phyloP scores from a whole-genome alignment of 768 basidiomycete genomes.

The Gymnopilus dilepis region DNA sequence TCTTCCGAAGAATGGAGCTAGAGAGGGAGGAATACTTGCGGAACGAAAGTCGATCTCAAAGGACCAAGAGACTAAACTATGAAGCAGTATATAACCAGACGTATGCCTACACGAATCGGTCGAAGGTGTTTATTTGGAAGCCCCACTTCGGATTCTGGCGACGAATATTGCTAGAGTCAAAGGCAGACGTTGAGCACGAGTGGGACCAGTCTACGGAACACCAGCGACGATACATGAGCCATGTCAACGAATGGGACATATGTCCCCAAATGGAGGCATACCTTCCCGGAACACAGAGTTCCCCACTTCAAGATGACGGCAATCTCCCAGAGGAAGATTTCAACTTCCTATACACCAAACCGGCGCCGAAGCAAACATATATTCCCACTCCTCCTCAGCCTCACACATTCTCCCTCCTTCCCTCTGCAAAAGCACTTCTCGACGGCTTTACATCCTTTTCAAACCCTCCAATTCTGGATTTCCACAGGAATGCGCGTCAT shows the following conservation, averaged over 20 bases:
- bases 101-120: background rate
- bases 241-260: background rate
- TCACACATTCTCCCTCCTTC: too few relatives aligned
- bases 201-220: background rate
- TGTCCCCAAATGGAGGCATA: background rate
- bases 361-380: too few relatives aligned
- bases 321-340: background rate
- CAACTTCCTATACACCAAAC: background rate
- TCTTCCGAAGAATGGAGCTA: background rate
- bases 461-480: too few relatives aligned
- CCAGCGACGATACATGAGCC: background rate
- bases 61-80: background rate
- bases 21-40: background rate
- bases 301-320: background rate
- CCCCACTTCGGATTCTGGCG: background rate
- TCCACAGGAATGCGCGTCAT: too few relatives aligned
- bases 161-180: background rate
- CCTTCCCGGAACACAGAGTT: background rate
- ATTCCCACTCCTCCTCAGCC: too few relatives aligned
- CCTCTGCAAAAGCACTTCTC: too few relatives aligned
- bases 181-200: background rate
- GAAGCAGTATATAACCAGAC: background rate
- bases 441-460: too few relatives aligned
- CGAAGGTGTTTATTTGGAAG: background rate
- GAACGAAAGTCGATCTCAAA: background rate